These are phyloP conservation scores for Aspergillus caelatus DNA, from an alignment of 2,329 filamentous ascomycete species.

Conservation along the genomic window DNA sequence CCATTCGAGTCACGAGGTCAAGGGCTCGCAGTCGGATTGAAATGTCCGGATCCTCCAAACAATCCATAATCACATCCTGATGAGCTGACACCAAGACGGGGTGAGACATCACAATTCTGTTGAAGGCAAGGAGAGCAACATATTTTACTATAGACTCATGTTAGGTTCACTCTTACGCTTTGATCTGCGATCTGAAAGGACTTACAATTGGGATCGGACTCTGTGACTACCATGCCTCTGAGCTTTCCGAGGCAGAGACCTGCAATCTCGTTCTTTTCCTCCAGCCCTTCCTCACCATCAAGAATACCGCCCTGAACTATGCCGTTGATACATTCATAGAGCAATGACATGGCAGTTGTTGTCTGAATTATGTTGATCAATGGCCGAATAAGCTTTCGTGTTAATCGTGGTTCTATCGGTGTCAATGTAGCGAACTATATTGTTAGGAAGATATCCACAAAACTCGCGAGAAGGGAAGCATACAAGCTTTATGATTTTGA, in stretches of 20 bases:
- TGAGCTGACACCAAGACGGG: conserved; percentile 86
- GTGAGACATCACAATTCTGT: conserved; percentile 88
- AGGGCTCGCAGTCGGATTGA: conserved; percentile 92
- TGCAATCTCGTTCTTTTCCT: conserved; percentile 88
- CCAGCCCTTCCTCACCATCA: conserved; percentile 75
- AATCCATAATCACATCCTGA: conserved; percentile 94
- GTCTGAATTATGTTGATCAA: conserved; percentile 91
- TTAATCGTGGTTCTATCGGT: conserved; percentile 85
- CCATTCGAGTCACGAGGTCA: conserved; percentile 91
- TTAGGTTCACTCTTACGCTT: neutral
- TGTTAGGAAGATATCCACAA: conserved; percentile 24
- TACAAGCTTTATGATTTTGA: conserved; percentile 96
- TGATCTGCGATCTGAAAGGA: conserved; percentile 19
- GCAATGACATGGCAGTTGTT: conserved; percentile 93
- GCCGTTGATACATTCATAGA: conserved; percentile 98
- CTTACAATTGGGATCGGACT: conserved; percentile 90
- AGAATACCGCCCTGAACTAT: conserved; percentile 97
- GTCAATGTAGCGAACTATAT: conserved; percentile 87
- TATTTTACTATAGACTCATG: conserved; percentile 74
- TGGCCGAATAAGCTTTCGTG: conserved; percentile 87
- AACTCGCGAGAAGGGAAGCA: conserved; percentile 30
- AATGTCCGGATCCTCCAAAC: conserved; percentile 93
- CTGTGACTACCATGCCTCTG: conserved; percentile 88
- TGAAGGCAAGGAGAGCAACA: conserved; percentile 91
- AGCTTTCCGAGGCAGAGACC: conserved; percentile 90